These are phyloP conservation scores for Sicyos edulis DNA, from an alignment of 306 rosid genomes.

Conservation along the genomic window DNA sequence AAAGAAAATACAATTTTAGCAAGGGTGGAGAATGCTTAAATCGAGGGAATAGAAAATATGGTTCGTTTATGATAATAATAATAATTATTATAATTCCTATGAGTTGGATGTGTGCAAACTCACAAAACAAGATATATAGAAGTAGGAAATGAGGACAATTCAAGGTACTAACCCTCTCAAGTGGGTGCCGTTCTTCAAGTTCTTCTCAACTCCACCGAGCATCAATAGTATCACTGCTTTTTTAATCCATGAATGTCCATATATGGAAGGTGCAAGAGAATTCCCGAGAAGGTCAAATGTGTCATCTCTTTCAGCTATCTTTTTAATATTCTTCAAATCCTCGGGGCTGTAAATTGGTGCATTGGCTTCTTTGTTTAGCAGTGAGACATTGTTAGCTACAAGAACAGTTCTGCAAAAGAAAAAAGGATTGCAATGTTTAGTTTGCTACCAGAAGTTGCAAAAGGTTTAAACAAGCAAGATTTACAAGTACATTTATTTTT, in stretches of 20 bases:
- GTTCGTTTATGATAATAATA: neutral
- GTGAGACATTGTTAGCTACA: conserved; percentile 78
- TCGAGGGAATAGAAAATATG: neutral
- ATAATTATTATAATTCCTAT: neutral
- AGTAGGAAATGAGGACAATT: conserved; percentile 11
- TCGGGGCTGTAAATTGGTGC: conserved; percentile 75
- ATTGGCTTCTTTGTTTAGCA: conserved; percentile 96
- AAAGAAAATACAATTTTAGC: conserved; percentile 19
- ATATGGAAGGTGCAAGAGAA: conserved; percentile 96
- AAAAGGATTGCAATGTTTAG: conserved; percentile 26
- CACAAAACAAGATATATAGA: conserved; percentile 3
- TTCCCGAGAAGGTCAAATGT: conserved; percentile 84
- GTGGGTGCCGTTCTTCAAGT: conserved; percentile 93
- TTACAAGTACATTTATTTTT: neutral
- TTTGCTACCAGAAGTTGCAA: conserved; percentile 5
- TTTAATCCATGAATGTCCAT: conserved; percentile 96
- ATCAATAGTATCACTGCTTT: conserved; percentile 85
- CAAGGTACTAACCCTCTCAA: conserved; percentile 74
- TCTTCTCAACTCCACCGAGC: conserved; percentile 98
- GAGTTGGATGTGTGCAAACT: neutral
- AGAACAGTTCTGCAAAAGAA: conserved; percentile 68
- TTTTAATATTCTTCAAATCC: conserved; percentile 69
- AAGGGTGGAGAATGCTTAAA: neutral
- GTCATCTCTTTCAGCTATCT: conserved; percentile 82
- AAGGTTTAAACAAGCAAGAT: conserved; percentile 6